phyloP scores from a whole-genome alignment of 176 grass and related monocot genomes.

The Luzula sylvatica region DNA sequence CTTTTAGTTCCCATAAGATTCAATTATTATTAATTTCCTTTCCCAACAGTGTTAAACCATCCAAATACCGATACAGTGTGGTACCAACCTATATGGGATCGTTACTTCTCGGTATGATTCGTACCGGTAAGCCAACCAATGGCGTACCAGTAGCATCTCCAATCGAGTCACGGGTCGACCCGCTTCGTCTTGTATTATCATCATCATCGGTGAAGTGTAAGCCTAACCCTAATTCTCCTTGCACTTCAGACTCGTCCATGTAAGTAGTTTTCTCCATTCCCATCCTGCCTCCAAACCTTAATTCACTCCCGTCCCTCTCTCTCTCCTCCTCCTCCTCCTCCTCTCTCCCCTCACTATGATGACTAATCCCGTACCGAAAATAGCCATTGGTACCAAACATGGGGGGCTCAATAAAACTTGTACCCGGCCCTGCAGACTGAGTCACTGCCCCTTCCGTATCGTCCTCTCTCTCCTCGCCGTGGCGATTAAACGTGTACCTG shows the following conservation, averaged over 20 bases:
- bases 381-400: slow-evolving; percentile 26
- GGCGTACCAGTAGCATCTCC: slow-evolving; percentile 23
- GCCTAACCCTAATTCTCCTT: slow-evolving; percentile 49
- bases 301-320: slow-evolving; percentile 19
- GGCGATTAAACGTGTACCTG: too few relatives aligned
- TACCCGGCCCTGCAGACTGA: slow-evolving; percentile 18
- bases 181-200: slow-evolving; percentile 25
- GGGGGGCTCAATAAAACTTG: slow-evolving; percentile 63
- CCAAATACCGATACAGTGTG: too few relatives aligned
- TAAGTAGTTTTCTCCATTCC: slow-evolving; percentile 56
- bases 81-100: slow-evolving; percentile 55
- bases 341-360: slow-evolving; percentile 24
- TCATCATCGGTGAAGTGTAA: slow-evolving; percentile 58
- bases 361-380: slow-evolving; percentile 16
- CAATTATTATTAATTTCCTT: background rate
- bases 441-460: too few relatives aligned
- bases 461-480: too few relatives aligned
- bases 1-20: slow-evolving; percentile 11
- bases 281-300: slow-evolving; percentile 8
- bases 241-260: slow-evolving; percentile 44
- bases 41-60: background rate
- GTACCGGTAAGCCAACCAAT: slow-evolving; percentile 43
- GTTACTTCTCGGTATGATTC: slow-evolving; percentile 94
- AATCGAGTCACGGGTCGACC: background rate
- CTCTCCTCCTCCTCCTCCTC: slow-evolving; percentile 27